phyloP scores from a whole-genome alignment of 192 early-diverging fungal species.

The Chytriomyces confervae region DNA sequence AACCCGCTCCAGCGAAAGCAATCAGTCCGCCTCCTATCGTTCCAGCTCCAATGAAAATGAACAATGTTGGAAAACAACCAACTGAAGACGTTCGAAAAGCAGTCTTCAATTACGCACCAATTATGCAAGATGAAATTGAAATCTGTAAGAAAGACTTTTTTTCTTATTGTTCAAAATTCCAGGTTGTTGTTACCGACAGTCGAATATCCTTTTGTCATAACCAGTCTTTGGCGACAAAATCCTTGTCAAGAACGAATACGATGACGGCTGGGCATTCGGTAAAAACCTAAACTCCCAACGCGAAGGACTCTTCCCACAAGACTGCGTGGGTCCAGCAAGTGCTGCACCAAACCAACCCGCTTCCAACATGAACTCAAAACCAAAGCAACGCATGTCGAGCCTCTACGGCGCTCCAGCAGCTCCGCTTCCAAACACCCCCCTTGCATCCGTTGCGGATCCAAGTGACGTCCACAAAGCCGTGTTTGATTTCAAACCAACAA shows the following conservation, averaged over 20 bases:
- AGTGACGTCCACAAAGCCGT: conserved; percentile 3
- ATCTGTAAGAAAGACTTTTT: not conserved
- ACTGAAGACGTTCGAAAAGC: conserved; percentile 10
- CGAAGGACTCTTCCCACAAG: conserved; percentile 21
- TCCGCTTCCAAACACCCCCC: not conserved
- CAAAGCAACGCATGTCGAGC: conserved; percentile 15
- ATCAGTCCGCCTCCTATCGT: not conserved
- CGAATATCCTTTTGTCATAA: not conserved
- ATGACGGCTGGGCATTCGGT: conserved; percentile 21
- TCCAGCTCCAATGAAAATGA: not conserved
- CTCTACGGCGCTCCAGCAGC: conserved; percentile 4
- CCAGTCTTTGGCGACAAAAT: conserved; percentile 21
- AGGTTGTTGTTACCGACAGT: too few relatives aligned
- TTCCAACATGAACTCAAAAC: conserved; percentile 7
- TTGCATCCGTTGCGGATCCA: not conserved
- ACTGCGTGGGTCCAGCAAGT: not conserved
- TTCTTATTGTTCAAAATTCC: not conserved
- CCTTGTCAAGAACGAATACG: conserved; percentile 19
- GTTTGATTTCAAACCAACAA: conserved; percentile 23
- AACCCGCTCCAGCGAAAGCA: not conserved
- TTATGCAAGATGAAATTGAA: conserved; percentile 17
- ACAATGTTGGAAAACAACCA: not conserved
- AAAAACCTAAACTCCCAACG: not conserved
- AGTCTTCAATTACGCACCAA: not conserved
- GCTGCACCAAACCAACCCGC: not conserved